Base-by-base conservation (phyloP, 164 flowering plant genomes). In the Vitis rupestris region DNA sequence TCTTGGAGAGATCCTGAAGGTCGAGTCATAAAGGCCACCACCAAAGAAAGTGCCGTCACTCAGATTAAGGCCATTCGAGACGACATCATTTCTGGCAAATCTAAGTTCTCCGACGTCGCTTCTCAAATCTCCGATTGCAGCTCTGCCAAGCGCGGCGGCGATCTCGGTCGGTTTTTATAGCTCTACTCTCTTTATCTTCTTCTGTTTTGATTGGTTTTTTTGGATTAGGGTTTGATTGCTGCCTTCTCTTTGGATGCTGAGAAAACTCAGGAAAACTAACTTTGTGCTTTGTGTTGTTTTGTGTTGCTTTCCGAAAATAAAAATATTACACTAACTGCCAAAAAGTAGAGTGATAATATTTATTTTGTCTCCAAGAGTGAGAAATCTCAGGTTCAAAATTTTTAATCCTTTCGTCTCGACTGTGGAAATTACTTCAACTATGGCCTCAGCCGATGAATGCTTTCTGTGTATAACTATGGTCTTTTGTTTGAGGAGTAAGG, bases 1-100 rank as follows among this genome's bases (percentile, higher is more conserved):
- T 95, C 99, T 0, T 95, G 99, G 99, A 93, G 89, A 74, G 99
- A 93, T 79, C 94, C 97, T 7, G 97, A 95, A 49, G 99, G 99
- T 62, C 76, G 70, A 8, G 71, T 89, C 61, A 93, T 95, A 79
- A 68, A 23, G 55, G 77, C 62, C 78, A 91, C 96, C 69, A 90
- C 91, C 69, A 73, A 82, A n/a, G 97, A 91, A 8, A 66, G 74
- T 29, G 99, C 98, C 68, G 84, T 86, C 70, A 61, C 84, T 12
- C 97, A 88, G 84, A 86, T 95, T 68, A 86, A 78, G 48, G 59
- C 83, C 64, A 54, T 95, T 68, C 84, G 90, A 23, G 91, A 86
- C 0, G 91, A 90, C 59, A 89, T 93, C 76, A 72, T 89, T 59
- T 74, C 87, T 23, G 99, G 97, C 47, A 83, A 88, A 19, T 82